Percentiles rank a stretch among this genome's conserved stretches.
Evolutionary conservation across 2,329 filamentous ascomycete genomes (phyloP).

Genomic region (Grosmannia penicillata): DNA sequence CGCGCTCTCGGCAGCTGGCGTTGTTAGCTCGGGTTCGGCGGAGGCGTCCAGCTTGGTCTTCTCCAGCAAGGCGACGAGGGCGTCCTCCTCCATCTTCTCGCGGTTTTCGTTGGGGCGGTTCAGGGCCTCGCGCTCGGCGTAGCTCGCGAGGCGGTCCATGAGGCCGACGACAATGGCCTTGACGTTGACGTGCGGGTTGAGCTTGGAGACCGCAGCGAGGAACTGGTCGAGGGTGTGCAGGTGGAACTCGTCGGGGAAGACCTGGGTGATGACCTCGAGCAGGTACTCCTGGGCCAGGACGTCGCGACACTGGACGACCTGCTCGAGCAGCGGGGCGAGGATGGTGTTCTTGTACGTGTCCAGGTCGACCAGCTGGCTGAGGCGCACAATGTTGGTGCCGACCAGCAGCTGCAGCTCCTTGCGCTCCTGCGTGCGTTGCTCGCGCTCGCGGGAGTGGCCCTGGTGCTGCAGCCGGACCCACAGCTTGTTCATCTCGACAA

Average conservation of each 20-base stretch:
- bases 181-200: slow-evolving; percentile 94
- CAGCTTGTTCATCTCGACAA: slow-evolving; percentile 99
- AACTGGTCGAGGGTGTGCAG: slow-evolving; percentile 93
- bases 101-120: slow-evolving; percentile 55
- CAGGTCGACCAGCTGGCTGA: slow-evolving; percentile 91
- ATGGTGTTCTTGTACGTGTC: slow-evolving; percentile 89
- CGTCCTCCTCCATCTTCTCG: slow-evolving; percentile 70
- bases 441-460: slow-evolving; percentile 86
- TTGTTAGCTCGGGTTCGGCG: slow-evolving; percentile 10
- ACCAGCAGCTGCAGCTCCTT: slow-evolving; percentile 92
- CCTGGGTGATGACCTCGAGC: slow-evolving; percentile 94
- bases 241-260: slow-evolving; percentile 97
- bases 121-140: slow-evolving; percentile 78
- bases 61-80: slow-evolving; percentile 62
- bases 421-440: slow-evolving; percentile 83
- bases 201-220: slow-evolving; percentile 75
- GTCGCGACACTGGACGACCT: slow-evolving; percentile 95
- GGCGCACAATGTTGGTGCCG: slow-evolving; percentile 85
- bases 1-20: background rate
- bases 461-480: slow-evolving; percentile 98
- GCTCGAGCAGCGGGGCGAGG: slow-evolving; percentile 75
- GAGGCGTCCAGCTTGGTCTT: slow-evolving; percentile 49
- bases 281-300: slow-evolving; percentile 95
- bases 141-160: slow-evolving; percentile 91
- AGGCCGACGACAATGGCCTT: slow-evolving; percentile 96